Base-by-base conservation (phyloP, 2,329 filamentous ascomycete genomes). In the Penicillium concentricum region DNA sequence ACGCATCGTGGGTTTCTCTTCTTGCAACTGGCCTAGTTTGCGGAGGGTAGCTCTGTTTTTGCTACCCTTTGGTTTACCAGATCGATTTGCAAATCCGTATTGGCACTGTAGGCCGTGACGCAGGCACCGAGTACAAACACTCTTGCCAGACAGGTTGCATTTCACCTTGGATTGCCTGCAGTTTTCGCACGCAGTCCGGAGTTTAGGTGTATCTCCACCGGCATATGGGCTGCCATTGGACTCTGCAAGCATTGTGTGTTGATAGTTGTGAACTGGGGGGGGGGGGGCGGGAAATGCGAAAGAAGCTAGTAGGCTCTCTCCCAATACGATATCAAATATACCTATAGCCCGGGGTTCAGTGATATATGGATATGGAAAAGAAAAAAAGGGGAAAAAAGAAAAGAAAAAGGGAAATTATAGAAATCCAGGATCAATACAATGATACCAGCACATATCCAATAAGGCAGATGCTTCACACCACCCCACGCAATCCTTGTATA, bases 111-210 rank as follows among this genome's bases (percentile, higher is more conserved):
- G 57, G 9, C 72, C 72, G 58, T 75, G 72, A 16, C 72, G 73
- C 34, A 71, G 65, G 60, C 73, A 75, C 15, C 73, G 71, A 38
- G 69, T 69, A 61, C 73, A 75, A n/a, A 69, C 65, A 43, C 68
- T 68, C 48, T 73, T 72, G 43, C 71, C 70, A 2, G 71, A 72
- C 37, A 73, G 39, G 51, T 72, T 72, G 62, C 73, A 75, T 62
- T 74, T 74, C 42, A 75, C 73, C 54, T 75, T 75, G 28, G 73
- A 75, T 58, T 74, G 73, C 32, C 73, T 66, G 62, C 73, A 75
- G 34, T 73, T 72, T 59, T 75, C 73, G 51, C 73, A 75, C 18
- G 73, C 73, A 18, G 72, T 69, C 60, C 73, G 71, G 20, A 74
- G 69, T 56, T 73, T 73, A 37, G 72, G 72, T 47, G 66, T 60